Percentiles rank a stretch among this genome's conserved stretches.
These are phyloP conservation scores for Plasmodium gaboni DNA, from an alignment of 169 alveolate species.

Conservation along the genomic window DNA sequence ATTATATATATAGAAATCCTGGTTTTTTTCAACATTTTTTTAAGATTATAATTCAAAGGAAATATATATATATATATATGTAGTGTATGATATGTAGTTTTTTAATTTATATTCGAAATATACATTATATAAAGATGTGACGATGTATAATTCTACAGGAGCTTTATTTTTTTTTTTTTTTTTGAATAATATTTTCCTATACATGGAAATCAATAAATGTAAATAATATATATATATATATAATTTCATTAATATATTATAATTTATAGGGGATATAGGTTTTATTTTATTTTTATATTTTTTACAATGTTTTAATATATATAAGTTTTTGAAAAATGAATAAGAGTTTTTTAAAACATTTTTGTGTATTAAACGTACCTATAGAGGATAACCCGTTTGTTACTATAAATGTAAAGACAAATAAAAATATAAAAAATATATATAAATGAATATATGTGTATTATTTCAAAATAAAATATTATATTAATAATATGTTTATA, in stretches of 20 bases:
- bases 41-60: too few species aligned
- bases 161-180: too few species aligned
- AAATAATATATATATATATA: not conserved
- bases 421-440: not conserved
- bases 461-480: not conserved
- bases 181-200: too few species aligned
- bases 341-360: slow-evolving; percentile 20
- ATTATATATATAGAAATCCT: too few species aligned
- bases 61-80: too few species aligned
- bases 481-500: not conserved
- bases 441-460: not conserved
- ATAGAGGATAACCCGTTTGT: slow-evolving; percentile 48
- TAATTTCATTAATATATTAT: slow-evolving; percentile 3
- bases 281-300: not conserved
- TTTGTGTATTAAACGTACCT: slow-evolving; percentile 39
- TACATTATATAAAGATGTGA: too few species aligned
- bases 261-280: not conserved
- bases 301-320: not conserved
- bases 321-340: slow-evolving; percentile 30
- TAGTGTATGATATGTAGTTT: too few species aligned
- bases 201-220: too few species aligned
- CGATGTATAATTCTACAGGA: too few species aligned
- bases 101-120: too few species aligned
- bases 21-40: too few species aligned
- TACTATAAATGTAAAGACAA: slow-evolving; percentile 38